Evolutionary conservation across 1,284 basidiomycete species (phyloP), one percentile per base, ranked within the genome.

Genomic region (Athelia psychrophila): DNA sequence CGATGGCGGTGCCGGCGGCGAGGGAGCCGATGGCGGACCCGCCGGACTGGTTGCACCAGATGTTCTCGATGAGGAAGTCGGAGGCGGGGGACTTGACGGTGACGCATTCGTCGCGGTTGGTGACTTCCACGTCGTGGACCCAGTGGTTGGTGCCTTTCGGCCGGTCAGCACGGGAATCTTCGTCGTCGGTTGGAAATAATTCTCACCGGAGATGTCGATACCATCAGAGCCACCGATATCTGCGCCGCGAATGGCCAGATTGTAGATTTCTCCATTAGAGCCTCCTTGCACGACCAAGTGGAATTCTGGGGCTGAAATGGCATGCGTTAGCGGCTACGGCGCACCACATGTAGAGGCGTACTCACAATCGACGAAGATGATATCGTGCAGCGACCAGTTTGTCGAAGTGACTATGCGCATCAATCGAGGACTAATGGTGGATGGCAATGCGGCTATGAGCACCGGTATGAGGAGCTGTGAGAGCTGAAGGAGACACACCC

Each of bases 151-250:
- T n/a, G n/a, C n/a, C n/a, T n/a, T n/a, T n/a, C n/a, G n/a, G n/a
- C n/a, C n/a, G n/a, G n/a, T n/a, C n/a, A n/a, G n/a, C n/a, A n/a
- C n/a, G n/a, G n/a, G n/a, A n/a, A n/a, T n/a, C n/a, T n/a, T n/a
- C n/a, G n/a, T n/a, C n/a, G n/a, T n/a, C n/a, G n/a, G 57, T 71
- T 70, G 9, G 56, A 52, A n/a, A n/a, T n/a, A n/a, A n/a, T n/a
- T n/a, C n/a, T n/a, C n/a, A 16, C 69, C 70, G 54, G 62, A 67
- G 12, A 72, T 63, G 48, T 72, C 70, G 22, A 72, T 58, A 5
- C 69, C 70, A 50, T 72, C 70, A 1, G 67, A 68, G 10, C 67
- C 68, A 32, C 69, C 70, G 45, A 70, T 55, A 54, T 70, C 65
- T 1, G 61, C 63, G 32, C 66, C 69, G 35, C 70, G 67, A 23